These are phyloP conservation scores for Penicillium sp. DNA, from an alignment of 2,329 filamentous ascomycete species.

Conservation along the genomic window DNA sequence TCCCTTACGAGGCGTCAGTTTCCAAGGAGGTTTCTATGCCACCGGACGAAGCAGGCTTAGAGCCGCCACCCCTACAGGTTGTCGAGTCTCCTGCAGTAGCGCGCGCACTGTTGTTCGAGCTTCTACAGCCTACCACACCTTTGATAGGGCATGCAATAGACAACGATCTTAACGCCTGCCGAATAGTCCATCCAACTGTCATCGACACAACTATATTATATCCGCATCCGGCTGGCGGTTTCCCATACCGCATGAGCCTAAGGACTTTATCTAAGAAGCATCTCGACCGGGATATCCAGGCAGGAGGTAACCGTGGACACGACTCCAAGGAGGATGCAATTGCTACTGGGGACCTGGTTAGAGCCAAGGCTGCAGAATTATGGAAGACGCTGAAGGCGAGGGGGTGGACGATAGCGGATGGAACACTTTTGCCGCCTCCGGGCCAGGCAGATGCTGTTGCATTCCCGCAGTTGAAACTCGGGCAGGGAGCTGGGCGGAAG, in stretches of 20 bases:
- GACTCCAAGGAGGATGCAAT: constrained; percentile 92
- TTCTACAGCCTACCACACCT: constrained; percentile 77
- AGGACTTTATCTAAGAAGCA: constrained; percentile 72
- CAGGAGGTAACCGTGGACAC: constrained; percentile 70
- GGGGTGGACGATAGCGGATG: constrained; percentile 69
- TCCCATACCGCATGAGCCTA: constrained; percentile 80
- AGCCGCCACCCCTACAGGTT: constrained; percentile 64
- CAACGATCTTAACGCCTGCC: constrained; percentile 87
- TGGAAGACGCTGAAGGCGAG: constrained; percentile 70
- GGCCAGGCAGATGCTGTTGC: constrained; percentile 20
- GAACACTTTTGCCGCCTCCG: constrained; percentile 42
- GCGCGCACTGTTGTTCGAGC: constrained; percentile 74
- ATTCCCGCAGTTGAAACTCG: constrained; percentile 20
- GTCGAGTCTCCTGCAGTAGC: constrained; percentile 77
- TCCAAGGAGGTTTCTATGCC: constrained; percentile 28
- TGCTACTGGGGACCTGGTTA: constrained; percentile 84
- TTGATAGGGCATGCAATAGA: constrained; percentile 93
- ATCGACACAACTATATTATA: constrained; percentile 87
- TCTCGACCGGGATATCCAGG: constrained; percentile 79
- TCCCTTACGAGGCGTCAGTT: constrained; percentile 54
- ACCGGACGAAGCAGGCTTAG: constrained; percentile 26
- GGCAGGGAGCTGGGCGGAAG: constrained; percentile 33
- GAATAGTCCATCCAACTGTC: constrained; percentile 82
- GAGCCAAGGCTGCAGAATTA: constrained; percentile 69
- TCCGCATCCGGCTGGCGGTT: constrained; percentile 75